Base-by-base conservation (phyloP, 805 yeast species). In the Phaffomyces antillensis region DNA sequence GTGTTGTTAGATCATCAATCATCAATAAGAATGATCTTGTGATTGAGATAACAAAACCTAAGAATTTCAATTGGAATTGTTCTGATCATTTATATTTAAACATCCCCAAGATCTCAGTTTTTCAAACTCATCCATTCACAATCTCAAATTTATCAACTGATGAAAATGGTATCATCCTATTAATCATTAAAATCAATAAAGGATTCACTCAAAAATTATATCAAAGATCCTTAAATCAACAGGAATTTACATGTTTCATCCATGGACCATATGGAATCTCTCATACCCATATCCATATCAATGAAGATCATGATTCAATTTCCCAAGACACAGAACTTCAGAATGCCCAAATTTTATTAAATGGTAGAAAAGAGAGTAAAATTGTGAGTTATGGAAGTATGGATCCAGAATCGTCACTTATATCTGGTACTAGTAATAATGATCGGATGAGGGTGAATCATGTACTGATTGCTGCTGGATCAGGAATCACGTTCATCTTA, bases 91-190 rank as follows among this genome's bases (percentile, higher is more conserved):
- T 59, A 16, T 59, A 56, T 37, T 42, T 57, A 5, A 51, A 49
- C 7, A 52, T 59, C 3, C 61, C 63, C 7, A 32, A 30, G 3
- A 43, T 58, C 13, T 44, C 40, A 5, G 3, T 46, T 17, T 47
- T 50, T 30, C 56, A 59, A 41, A 47, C 61, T 5, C 61, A 59
- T 35, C 63, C 63, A n/a, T 57, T 59, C 42, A 59, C 61, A 7
- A 56, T 59, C 23, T 56, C 61, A 9, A 52, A 58, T 2, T 20
- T 49, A 1, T 44, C 52, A 10, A 28, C 39, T 15, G 37, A 23
- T 3, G 36, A 45, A 9, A 41, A 40, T 10, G 30, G 30, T 28
- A 7, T 10, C 2, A 38, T 45, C 6, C 13, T 43, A 6, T 26
- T 53, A 6, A 48, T 58, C 24, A 40, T 58, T n/a, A 53, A 53